Conservation (phyloP, 768 basidiomycete species). For the Paxillus rubicundulus region DNA sequence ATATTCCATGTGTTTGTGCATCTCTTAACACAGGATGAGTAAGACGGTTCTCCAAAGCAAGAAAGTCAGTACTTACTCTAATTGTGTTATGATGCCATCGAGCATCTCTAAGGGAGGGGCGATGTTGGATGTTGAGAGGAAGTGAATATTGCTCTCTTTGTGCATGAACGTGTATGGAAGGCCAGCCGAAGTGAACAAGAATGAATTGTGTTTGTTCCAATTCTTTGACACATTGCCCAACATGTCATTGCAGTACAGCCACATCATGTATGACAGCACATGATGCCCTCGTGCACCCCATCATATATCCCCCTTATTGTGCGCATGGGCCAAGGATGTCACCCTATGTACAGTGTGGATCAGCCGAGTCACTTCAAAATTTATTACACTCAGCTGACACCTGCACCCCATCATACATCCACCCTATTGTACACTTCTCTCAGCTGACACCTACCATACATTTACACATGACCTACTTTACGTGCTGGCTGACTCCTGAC, state of each 20-base stretch:
- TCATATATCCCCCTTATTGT: no score
- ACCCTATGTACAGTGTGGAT: no score
- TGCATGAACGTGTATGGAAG: conserved; percentile 30
- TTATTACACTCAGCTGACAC: no score
- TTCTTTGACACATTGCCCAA: conserved; percentile 47
- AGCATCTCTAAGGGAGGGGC: conserved; percentile 44
- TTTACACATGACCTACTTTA: no score
- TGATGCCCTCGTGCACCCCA: conserved; percentile 31
- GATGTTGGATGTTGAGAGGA: conserved; percentile 41
- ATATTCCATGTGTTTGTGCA: conserved; percentile 32
- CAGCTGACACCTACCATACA: no score
- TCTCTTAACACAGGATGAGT: conserved; percentile 9
- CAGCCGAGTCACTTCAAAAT: no score
- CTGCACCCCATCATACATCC: no score
- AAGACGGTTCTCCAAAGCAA: conserved; percentile 2
- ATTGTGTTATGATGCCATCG: conserved; percentile 34
- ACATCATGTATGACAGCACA: conserved; percentile 33
- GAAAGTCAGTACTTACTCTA: conserved; percentile 28
- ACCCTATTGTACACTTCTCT: no score
- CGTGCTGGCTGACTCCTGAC: no score
- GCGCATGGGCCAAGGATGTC: no score
- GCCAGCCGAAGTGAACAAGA: conserved; percentile 38
- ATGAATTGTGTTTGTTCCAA: conserved; percentile 46
- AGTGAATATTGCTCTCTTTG: conserved; percentile 39
- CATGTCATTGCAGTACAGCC: conserved; percentile 45